phyloP scores from a whole-genome alignment of 129 eudicot genomes.

The Logfia minima region DNA sequence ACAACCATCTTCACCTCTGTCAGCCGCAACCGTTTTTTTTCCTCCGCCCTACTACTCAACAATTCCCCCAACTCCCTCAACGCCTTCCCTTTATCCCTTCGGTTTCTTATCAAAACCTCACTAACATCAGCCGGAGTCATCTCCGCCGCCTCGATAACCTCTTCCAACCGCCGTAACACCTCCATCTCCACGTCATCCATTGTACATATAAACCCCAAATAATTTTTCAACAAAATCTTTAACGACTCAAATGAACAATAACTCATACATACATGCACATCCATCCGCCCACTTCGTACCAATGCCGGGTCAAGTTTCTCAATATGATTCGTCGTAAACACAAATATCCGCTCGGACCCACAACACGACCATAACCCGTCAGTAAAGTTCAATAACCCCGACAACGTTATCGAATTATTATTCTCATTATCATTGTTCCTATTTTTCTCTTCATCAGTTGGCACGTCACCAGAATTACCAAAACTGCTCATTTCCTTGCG shows the following conservation, averaged over 20 bases:
- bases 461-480: conserved; percentile 9
- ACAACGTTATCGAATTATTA: conserved; percentile 53
- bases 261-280: conserved; percentile 87
- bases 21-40: conserved; percentile 9
- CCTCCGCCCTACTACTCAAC: conserved; percentile 55
- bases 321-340: conserved; percentile 85
- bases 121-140: conserved; percentile 95
- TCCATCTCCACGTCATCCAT: conserved; percentile 46
- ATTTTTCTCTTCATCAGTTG: background rate
- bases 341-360: conserved; percentile 91
- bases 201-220: conserved; percentile 45
- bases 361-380: conserved; percentile 98
- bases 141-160: conserved; percentile 50
- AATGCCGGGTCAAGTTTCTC: conserved; percentile 96
- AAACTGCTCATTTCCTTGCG: conserved; percentile 32
- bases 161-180: conserved; percentile 39
- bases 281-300: conserved; percentile 95
- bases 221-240: conserved; percentile 64
- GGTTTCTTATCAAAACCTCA: conserved; percentile 75
- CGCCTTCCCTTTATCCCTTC: conserved; percentile 64
- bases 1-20: conserved; percentile 18
- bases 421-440: conserved; percentile 40
- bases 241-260: conserved; percentile 58
- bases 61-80: conserved; percentile 57
- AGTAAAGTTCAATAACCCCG: conserved; percentile 81